Evolutionary conservation across 805 yeast species (phyloP), one percentile per base, ranked within the genome.

Genomic region (Spathaspora passalidarum): DNA sequence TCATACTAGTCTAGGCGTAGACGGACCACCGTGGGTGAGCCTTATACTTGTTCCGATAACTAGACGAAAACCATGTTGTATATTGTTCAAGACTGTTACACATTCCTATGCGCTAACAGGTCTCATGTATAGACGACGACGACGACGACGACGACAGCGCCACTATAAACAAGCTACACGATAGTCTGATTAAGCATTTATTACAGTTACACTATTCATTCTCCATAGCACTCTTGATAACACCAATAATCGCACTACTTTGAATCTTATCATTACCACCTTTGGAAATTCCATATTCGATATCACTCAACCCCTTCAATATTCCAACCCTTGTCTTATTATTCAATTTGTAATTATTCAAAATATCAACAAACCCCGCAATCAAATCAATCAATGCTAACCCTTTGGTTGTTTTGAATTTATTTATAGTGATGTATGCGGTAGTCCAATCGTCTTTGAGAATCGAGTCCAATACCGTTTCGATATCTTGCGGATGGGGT

Each of bases 221-320:
- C 52, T 81, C 86, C 66, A 84, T 64, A 0, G 88, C 84, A 13
- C 68, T 68, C 63, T 90, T 91, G 26, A 94, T 81, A 5, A 84
- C 88, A 0, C 96, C 97, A 45, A 94, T 84, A 44, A 87, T 82
- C 1, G 97, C 97, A 57, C 94, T 86, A 38, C 88, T 79, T 60
- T 92, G 97, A 25, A 94, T 79, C 62, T 84, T 86, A 49, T 91
- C 97, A 59, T 83, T 87, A 2, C 98, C 97, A 8, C 99, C 99
- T 61, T 81, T 83, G 14, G 96, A 82, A 32, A 94, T 84, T 1
- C 96, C 85, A 63, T 91, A 92, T 67, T 94, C 99, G 19, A 94
- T 80, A 47, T 92, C 97, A 11, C 91, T 81, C 44, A 94, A 69
- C 1, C 89, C 89, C 51, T 78, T 76, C 46, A 89, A 69, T 5